Conservation (phyloP, 225 moss, liverwort and hornwort genomes). For the Marchantia paleacea region DNA sequence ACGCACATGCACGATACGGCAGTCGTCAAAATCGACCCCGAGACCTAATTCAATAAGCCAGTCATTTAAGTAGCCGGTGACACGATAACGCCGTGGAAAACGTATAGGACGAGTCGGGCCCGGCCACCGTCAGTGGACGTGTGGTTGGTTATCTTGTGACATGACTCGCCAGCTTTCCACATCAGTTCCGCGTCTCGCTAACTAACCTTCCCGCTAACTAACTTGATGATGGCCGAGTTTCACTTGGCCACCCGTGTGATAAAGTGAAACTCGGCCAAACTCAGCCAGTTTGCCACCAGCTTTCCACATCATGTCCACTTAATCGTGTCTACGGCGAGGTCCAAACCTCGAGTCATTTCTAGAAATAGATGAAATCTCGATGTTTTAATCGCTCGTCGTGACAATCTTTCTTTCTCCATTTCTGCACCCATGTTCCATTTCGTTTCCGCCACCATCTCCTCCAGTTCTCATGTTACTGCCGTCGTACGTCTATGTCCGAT, state of each 20-base stretch:
- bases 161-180: not conserved
- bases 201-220: not conserved
- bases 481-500: too few relatives aligned
- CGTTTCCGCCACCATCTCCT: too few relatives aligned
- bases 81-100: not conserved
- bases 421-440: not conserved
- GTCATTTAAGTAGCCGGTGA: not conserved
- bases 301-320: constrained; percentile 3
- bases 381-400: too few relatives aligned
- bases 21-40: not conserved
- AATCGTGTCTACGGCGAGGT: not conserved
- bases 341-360: not conserved
- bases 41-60: not conserved
- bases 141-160: not conserved
- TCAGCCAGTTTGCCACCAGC: not conserved
- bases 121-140: not conserved
- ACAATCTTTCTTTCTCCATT: not conserved
- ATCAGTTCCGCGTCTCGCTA: not conserved
- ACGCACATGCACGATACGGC: not conserved
- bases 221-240: too few relatives aligned
- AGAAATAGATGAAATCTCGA: not conserved
- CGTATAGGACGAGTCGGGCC: not conserved
- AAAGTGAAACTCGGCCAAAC: too few relatives aligned
- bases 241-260: not conserved
- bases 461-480: too few relatives aligned